Evolutionary conservation across 75 land plant species (phyloP).

Genomic region (Pinus albicaulis): DNA sequence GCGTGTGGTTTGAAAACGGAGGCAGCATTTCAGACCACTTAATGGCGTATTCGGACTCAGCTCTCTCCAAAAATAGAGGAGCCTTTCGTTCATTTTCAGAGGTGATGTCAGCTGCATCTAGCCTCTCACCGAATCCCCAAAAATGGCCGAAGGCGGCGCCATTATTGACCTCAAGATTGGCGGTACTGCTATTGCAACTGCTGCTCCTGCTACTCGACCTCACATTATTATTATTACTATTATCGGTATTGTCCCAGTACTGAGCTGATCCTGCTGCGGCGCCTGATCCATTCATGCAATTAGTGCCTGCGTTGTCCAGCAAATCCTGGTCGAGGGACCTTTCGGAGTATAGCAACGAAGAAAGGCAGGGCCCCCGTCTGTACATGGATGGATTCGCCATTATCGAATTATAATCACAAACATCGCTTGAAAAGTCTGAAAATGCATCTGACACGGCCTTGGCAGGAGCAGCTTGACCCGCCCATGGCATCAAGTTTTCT

Average conservation of each 20-base stretch:
- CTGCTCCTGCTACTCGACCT: constrained; percentile 1
- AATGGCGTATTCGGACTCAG: too few relatives aligned
- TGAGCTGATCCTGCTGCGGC: background rate
- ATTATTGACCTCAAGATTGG: constrained; percentile 8
- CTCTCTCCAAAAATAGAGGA: too few relatives aligned
- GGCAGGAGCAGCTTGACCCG: background rate
- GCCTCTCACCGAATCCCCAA: constrained; percentile 4
- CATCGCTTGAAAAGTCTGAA: background rate
- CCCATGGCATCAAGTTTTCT: background rate
- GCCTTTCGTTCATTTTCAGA: background rate
- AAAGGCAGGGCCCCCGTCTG: background rate
- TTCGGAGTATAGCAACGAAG: background rate
- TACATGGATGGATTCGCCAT: constrained; percentile 8
- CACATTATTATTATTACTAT: background rate
- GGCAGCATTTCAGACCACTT: background rate
- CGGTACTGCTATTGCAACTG: background rate
- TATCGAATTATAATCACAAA: constrained; percentile 2
- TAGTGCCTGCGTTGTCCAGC: constrained; percentile 1
- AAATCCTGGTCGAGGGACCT: background rate
- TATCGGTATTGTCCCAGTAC: background rate
- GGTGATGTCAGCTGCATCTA: constrained; percentile 5
- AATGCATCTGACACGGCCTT: background rate
- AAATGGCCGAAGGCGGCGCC: background rate
- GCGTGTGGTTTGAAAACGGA: background rate
- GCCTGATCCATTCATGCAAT: background rate